phyloP scores from a whole-genome alignment of 2,329 filamentous ascomycete species.

The Colletotrichum chrysophilum region DNA sequence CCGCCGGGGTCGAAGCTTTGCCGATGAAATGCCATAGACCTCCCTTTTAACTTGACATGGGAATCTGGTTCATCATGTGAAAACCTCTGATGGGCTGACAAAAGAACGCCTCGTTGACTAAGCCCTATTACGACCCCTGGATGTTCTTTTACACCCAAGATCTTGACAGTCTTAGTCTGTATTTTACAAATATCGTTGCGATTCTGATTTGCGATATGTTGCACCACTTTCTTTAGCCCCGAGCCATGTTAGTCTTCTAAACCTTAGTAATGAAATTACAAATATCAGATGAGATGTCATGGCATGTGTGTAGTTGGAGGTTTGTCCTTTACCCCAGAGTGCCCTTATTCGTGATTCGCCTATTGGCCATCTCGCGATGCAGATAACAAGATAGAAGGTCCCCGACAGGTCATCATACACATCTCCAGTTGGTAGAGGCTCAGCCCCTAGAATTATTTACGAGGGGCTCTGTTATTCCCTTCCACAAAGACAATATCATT shows the following conservation, averaged over 20 bases:
- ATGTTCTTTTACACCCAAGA: rapidly evolving
- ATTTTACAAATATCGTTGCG: not conserved
- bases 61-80: not conserved
- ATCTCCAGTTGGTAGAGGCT: not conserved
- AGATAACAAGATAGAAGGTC: not conserved
- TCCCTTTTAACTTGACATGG: not conserved
- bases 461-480: too few relatives aligned
- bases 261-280: not conserved
- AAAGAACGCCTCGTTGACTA: not conserved
- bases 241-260: not conserved
- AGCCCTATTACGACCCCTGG: not conserved
- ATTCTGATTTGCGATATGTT: not conserved
- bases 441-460: rapidly evolving
- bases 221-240: not conserved
- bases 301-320: not conserved
- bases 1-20: not conserved
- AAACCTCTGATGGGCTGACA: not conserved
- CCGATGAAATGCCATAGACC: not conserved
- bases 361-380: not conserved
- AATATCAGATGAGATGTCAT: not conserved
- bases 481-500: not conserved
- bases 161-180: not conserved
- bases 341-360: not conserved
- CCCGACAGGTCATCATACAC: not conserved
- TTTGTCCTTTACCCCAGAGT: not conserved